A percentile compares a stretch with the other conserved stretches of the same genome.
Conservation (phyloP, 179 eudicot genomes). For the Spinacia oleracea region DNA sequence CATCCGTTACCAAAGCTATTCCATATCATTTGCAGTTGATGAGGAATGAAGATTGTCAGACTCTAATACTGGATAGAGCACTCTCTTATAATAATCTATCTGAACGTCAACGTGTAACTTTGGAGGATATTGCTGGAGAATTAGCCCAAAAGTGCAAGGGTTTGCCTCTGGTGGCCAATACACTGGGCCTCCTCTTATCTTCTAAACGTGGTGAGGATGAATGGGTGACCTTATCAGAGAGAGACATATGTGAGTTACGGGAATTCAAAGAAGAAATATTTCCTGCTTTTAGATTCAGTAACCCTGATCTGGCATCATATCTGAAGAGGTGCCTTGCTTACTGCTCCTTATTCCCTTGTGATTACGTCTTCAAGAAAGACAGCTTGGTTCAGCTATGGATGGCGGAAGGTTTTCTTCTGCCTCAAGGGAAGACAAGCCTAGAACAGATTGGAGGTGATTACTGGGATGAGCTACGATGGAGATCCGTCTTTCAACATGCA, state of each 20-base stretch:
- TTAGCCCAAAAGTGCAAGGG: constrained; percentile 33
- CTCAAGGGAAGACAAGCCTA: neutral
- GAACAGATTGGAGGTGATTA: constrained; percentile 20
- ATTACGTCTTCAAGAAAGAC: constrained; percentile 21
- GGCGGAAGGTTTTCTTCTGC: constrained; percentile 34
- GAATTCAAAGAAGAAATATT: constrained; percentile 10
- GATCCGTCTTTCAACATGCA: constrained; percentile 27
- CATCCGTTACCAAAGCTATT: constrained; percentile 16
- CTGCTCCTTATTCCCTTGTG: constrained; percentile 31
- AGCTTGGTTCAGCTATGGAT: constrained; percentile 35
- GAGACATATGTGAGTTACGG: constrained; percentile 35
- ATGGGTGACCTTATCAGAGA: constrained; percentile 21
- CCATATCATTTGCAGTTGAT: constrained; percentile 12
- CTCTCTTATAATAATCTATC: neutral
- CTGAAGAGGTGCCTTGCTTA: constrained; percentile 34
- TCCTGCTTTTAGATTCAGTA: constrained; percentile 25
- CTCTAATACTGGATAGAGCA: constrained; percentile 20
- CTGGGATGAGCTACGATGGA: constrained; percentile 26
- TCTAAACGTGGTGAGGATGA: constrained; percentile 17
- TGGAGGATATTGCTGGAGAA: constrained; percentile 8
- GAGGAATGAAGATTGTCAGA: constrained; percentile 26
- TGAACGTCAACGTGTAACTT: neutral
- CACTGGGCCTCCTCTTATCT: constrained; percentile 20
- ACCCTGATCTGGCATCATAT: constrained; percentile 26
- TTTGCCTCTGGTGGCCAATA: constrained; percentile 28